Conservation (phyloP, 805 yeast species). For the Wickerhamomyces rabaulensis region DNA sequence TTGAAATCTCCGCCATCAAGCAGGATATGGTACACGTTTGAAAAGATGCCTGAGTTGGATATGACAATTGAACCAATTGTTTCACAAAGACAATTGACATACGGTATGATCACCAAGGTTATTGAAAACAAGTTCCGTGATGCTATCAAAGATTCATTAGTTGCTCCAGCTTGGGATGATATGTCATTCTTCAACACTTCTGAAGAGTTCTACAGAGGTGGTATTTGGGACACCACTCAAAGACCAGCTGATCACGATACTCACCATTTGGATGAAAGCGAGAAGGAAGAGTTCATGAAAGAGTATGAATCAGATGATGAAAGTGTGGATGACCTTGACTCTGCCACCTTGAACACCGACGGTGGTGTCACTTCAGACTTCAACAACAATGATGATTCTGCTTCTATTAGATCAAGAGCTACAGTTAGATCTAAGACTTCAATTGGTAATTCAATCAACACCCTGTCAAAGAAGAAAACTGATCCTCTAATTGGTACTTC, state of each 20-base stretch:
- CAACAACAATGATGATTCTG: slow-evolving; percentile 6
- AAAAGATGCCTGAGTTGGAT: slow-evolving; percentile 68
- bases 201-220: slow-evolving; percentile 79
- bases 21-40: slow-evolving; percentile 88
- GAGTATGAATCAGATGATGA: slow-evolving; percentile 7
- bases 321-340: background rate
- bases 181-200: slow-evolving; percentile 60
- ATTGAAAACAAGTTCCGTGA: slow-evolving; percentile 77
- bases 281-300: slow-evolving; percentile 2
- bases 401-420: slow-evolving; percentile 12
- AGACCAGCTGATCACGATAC: slow-evolving; percentile 15
- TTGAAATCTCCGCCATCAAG: slow-evolving; percentile 89
- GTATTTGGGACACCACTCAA: slow-evolving; percentile 69
- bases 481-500: slow-evolving; percentile 20
- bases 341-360: slow-evolving; percentile 1
- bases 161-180: slow-evolving; percentile 88
- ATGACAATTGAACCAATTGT: slow-evolving; percentile 86
- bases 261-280: slow-evolving; percentile 6
- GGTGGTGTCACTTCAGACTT: slow-evolving; percentile 3
- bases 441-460: slow-evolving; percentile 1
- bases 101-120: slow-evolving; percentile 71
- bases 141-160: slow-evolving; percentile 73
- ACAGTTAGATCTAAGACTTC: slow-evolving; percentile 5
- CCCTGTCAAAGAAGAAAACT: slow-evolving; percentile 12
- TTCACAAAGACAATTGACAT: slow-evolving; percentile 75